Base-by-base conservation (phyloP, 345 rosid genomes). In the Brassica rapa region DNA sequence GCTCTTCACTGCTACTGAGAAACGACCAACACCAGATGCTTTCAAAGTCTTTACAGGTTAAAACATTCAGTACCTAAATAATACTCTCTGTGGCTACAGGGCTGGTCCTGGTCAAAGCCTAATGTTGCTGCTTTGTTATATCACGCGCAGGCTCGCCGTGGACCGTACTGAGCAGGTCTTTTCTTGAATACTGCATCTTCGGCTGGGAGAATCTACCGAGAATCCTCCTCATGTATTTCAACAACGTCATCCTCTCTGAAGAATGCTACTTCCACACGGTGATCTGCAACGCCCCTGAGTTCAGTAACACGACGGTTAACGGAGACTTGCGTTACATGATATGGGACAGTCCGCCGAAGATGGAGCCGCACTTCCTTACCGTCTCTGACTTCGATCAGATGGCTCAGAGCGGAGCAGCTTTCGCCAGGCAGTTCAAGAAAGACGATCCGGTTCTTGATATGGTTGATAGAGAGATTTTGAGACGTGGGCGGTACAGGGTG, bases 181-280 rank as follows among this genome's bases (percentile, higher is more conserved):
- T 96, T 76, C 83, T 96, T 39, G 98, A 96, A 77, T 96, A 75
- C 80, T 93, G 99, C 83, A 82, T 96, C 75, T 85, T 91, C 41
- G 98, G 99, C 43, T 96, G 99, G 99, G 97, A 96, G 65, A 96
- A 91, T 78, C 83, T 96, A 62, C 99, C 98, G 0, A 84, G 99
- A 30, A 85, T 85, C 66, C 90, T 96, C 30, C 95, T 93, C 12
- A 96, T 96, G 99, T 96, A 93, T 83, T 91, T 90, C 75, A 91
- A 89, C 87, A 96, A 96, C 53, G 92, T 86, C 56, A 79, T 96
- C 53, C 82, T 93, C 72, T 75, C 99, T 1, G 94, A 93, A 78
- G 99, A 96, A 86, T 86, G 88, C 66, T 96, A 96, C 81, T 93
- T 96, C 85, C 98, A 96, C 73, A 82, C 99, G 0, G 97, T 96